phyloP scores from a whole-genome alignment of 257 asterid species.

The Paulownia fortunei region DNA sequence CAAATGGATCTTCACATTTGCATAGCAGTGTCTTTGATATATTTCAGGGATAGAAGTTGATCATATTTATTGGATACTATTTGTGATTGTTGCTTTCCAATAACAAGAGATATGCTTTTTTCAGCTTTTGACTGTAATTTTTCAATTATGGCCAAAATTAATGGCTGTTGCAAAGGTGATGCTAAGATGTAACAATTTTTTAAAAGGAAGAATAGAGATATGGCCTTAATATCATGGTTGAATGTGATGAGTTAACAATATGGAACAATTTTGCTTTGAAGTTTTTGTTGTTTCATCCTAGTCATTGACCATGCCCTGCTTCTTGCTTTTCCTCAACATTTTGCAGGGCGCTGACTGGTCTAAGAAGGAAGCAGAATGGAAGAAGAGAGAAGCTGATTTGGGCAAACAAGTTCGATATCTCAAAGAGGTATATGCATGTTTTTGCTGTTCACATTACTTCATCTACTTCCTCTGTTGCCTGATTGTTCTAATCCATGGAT shows the following conservation, averaged over 20 bases:
- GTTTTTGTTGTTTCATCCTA: background rate
- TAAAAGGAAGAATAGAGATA: background rate
- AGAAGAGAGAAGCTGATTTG: constrained; percentile 68
- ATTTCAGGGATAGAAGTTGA: background rate
- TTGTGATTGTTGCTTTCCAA: background rate
- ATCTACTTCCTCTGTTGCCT: background rate
- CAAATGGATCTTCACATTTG: background rate
- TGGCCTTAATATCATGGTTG: constrained; percentile 7
- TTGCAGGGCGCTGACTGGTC: constrained; percentile 63
- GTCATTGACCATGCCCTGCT: constrained; percentile 1
- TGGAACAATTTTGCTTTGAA: constrained; percentile 13
- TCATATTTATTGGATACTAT: background rate
- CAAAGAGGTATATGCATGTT: constrained; percentile 53
- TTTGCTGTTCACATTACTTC: constrained; percentile 2
- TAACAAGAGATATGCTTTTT: background rate
- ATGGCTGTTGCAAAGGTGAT: background rate
- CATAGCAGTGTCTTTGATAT: background rate
- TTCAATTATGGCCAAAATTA: background rate
- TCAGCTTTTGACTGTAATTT: background rate
- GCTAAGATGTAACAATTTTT: background rate
- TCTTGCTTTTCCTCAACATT: constrained; percentile 24
- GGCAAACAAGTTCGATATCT: constrained; percentile 51
- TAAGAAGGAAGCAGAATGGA: constrained; percentile 71
- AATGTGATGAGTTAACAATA: constrained; percentile 1
- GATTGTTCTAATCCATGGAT: constrained; percentile 2